Evolutionary conservation across 176 grass and related monocot species (phyloP), one percentile per base, ranked within the genome.

Genomic region (Cymbopogon citratus): DNA sequence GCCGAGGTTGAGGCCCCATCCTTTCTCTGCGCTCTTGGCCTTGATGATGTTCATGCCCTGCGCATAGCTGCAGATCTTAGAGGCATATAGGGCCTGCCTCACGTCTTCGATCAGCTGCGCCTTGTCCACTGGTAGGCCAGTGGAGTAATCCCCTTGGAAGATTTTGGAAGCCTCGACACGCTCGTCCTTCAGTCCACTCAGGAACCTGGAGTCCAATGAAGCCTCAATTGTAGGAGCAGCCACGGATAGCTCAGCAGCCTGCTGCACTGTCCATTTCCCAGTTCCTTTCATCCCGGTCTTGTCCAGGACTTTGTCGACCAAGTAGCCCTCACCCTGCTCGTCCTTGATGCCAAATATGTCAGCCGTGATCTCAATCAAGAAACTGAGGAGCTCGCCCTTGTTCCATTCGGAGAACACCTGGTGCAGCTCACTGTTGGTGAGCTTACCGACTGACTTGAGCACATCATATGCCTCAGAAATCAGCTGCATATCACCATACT

Each of bases 241-340:
- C 28, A 95, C 90, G 3, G 93, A 90, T 38, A 95, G 87, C 66
- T 95, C 93, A 62, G 90, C 93, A 27, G 90, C 93, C 57, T 95
- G 93, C 70, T 95, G 93, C 68, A 95, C 93, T 0, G 90, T 95
- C 93, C 92, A 95, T 57, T 95, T 95, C 38, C 92, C 92, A 0
- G 92, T 95, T 26, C 92, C 92, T 48, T 95, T 92, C 90, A 95
- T 95, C n/a, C 90, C 93, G 5, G 93, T 95, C 85, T 95, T 95
- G 79, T 95, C 93, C 69, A 95, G 74, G 51, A 95, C 93, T 72
- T 95, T 95, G 82, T 95, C 93, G 0, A 95, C 93, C 82, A 95
- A 72, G 79, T 90, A 83, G 24, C 93, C 93, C 0, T 86, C 90
- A 31, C 76, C 84, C 69, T 88, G 88, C 13, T 90, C 93, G 40